Conservation (phyloP, 1,284 basidiomycete species). For the Meira miltonrushii region DNA sequence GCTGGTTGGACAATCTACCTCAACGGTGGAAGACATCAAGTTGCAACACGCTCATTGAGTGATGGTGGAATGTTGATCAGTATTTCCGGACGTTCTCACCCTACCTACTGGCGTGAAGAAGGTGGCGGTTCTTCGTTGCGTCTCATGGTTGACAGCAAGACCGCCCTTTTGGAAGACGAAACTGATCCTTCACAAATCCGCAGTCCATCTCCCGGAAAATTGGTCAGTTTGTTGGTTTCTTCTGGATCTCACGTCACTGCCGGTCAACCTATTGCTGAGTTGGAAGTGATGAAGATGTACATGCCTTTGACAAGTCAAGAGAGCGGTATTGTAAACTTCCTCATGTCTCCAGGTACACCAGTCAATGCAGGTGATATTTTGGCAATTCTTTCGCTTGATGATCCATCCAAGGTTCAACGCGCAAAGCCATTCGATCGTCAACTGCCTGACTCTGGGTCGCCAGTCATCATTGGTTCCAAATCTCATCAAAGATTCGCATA, state of each 20-base stretch:
- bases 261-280: conserved; percentile 95
- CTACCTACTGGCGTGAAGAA: conserved; percentile 97
- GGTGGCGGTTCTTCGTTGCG: conserved; percentile 63
- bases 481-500: conserved; percentile 79
- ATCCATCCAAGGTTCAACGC: conserved; percentile 93
- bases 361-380: conserved; percentile 96
- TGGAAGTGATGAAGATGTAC: conserved; percentile 62
- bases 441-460: conserved; percentile 62
- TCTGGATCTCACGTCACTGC: conserved; percentile 94
- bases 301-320: conserved; percentile 76
- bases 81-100: conserved; percentile 90
- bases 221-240: conserved; percentile 89
- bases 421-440: conserved; percentile 96
- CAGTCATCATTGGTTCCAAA: conserved; percentile 82
- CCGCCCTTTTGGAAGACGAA: conserved; percentile 97
- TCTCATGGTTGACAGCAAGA: conserved; percentile 87
- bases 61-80: conserved; percentile 91
- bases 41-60: conserved; percentile 65
- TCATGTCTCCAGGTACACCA: conserved; percentile 95
- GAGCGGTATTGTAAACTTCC: conserved; percentile 74
- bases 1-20: conserved; percentile 90
- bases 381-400: conserved; percentile 92
- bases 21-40: conserved; percentile 67
- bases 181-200: conserved; percentile 97
- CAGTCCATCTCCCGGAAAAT: conserved; percentile 93